phyloP scores from a whole-genome alignment of 208 protist species.

The Wallacemonas collosoma region DNA sequence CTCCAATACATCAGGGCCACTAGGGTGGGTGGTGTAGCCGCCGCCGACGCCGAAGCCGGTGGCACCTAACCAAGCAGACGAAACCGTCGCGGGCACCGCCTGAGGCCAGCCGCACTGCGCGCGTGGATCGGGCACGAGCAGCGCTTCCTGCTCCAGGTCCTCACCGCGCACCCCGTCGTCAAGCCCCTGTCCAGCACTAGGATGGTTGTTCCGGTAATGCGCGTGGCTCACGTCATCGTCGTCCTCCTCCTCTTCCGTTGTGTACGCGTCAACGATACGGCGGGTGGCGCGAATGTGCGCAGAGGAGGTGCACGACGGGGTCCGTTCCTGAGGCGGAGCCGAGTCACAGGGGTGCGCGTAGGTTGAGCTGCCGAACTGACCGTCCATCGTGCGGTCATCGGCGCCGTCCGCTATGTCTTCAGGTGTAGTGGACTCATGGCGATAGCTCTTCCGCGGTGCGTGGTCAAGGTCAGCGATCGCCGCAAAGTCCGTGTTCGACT shows the following conservation, averaged over 20 bases:
- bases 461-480: slow-evolving; percentile 31
- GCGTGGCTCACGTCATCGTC: background rate
- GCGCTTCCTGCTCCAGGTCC: background rate
- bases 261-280: slow-evolving; percentile 15
- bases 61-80: too few relatives aligned
- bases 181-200: background rate
- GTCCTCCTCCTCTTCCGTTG: slow-evolving; percentile 13
- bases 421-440: slow-evolving; percentile 2
- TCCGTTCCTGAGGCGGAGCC: background rate
- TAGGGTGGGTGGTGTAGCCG: too few relatives aligned
- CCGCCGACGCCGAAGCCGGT: too few relatives aligned
- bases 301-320: background rate
- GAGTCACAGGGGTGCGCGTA: background rate
- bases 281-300: slow-evolving; percentile 5
- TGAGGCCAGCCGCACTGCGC: background rate
- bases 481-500: background rate
- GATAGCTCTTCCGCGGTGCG: slow-evolving; percentile 53
- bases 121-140: background rate
- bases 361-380: too few relatives aligned
- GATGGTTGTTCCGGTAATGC: too few relatives aligned
- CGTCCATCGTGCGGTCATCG: background rate
- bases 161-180: too few relatives aligned
- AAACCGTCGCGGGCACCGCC: background rate
- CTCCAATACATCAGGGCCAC: background rate
- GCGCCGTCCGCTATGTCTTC: background rate